phyloP scores from a whole-genome alignment of 352 stramenopile species.

The Discostella stelligera region DNA sequence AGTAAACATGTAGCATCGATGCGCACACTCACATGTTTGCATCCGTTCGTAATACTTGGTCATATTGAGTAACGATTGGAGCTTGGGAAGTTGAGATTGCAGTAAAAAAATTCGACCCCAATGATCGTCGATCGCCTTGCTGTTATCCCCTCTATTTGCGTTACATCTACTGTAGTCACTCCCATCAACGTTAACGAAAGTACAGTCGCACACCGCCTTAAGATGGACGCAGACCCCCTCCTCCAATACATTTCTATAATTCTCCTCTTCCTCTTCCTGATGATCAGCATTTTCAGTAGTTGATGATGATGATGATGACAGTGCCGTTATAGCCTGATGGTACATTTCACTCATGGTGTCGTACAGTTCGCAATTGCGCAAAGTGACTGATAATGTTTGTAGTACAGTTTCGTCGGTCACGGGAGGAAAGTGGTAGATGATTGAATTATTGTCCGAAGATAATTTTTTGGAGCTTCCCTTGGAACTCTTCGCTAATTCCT shows the following conservation, averaged over 20 bases:
- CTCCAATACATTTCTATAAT: conserved; percentile 21
- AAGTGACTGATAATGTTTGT: conserved; percentile 58
- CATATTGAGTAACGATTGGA: conserved; percentile 14
- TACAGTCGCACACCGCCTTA: conserved; percentile 33
- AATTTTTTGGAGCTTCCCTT: conserved; percentile 3
- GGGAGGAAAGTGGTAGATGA: conserved; percentile 2
- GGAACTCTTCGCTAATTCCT: conserved; percentile 1
- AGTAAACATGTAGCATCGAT: neutral
- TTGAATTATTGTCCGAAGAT: neutral
- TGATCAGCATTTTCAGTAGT: neutral
- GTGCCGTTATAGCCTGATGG: conserved; percentile 16
- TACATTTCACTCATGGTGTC: conserved; percentile 45
- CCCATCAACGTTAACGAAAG: neutral
- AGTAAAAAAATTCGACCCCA: neutral
- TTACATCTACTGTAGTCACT: neutral
- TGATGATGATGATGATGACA: neutral
- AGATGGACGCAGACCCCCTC: conserved; percentile 37
- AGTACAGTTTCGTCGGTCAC: conserved; percentile 61
- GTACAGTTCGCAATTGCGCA: conserved; percentile 23
- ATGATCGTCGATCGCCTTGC: neutral
- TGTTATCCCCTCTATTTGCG: neutral
- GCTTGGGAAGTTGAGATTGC: conserved; percentile 18
- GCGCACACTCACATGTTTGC: conserved; percentile 17
- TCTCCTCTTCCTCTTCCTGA: conserved; percentile 5
- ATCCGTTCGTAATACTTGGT: conserved; percentile 33